A percentile compares a stretch with the other conserved stretches of the same genome.
Evolutionary conservation across 2,329 filamentous ascomycete genomes (phyloP).

Genomic region (Diaporthe vexans): DNA sequence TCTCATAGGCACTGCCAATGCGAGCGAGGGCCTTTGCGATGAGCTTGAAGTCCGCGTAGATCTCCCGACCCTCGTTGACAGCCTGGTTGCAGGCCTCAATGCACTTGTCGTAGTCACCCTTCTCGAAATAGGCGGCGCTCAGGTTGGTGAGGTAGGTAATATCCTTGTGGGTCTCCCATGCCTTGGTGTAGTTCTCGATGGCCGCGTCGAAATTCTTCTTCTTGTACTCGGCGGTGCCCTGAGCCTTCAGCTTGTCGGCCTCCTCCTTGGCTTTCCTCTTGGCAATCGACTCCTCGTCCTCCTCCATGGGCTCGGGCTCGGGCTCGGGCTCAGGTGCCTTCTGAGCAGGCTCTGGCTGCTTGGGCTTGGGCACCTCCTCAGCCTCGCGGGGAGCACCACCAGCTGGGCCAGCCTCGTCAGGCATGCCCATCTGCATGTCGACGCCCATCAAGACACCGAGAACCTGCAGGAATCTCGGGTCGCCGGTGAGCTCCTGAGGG

Average conservation of each 20-base stretch:
- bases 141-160: conserved; percentile 98
- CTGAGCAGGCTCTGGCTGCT: conserved; percentile 59
- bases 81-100: conserved; percentile 91
- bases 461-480: conserved; percentile 93
- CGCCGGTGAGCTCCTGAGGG: conserved; percentile 84
- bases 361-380: conserved; percentile 84
- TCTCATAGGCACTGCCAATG: conserved; percentile 95
- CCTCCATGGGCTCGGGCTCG: conserved; percentile 74
- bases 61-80: conserved; percentile 87
- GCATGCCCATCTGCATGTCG: conserved; percentile 80
- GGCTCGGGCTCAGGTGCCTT: conserved; percentile 73
- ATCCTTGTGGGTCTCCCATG: conserved; percentile 95
- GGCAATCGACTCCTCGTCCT: conserved; percentile 86
- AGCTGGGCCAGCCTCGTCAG: conserved; percentile 51
- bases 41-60: conserved; percentile 97
- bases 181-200: conserved; percentile 93
- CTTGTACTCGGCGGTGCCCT: conserved; percentile 97
- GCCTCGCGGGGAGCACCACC: conserved; percentile 64
- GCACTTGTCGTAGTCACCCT: conserved; percentile 90
- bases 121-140: conserved; percentile 94
- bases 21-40: conserved; percentile 98
- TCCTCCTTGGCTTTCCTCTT: conserved; percentile 93
- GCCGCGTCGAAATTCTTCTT: conserved; percentile 97
- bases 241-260: conserved; percentile 93
- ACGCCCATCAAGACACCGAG: conserved; percentile 94